Conservation (phyloP, 345 rosid species). For the Populus tremula region DNA sequence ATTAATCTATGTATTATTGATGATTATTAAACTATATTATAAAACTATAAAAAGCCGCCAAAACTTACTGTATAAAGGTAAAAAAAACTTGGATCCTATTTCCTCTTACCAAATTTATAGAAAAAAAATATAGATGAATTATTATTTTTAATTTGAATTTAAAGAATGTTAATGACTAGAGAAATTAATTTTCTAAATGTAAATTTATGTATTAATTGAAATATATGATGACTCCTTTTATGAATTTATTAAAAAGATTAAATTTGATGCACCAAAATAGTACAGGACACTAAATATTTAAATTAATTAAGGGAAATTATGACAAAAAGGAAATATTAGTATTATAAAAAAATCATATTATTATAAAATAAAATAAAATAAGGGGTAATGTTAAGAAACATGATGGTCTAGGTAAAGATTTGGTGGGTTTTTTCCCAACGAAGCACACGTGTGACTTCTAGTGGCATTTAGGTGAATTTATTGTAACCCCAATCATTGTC, state of each 20-base stretch:
- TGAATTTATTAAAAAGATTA: neutral
- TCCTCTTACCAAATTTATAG: neutral
- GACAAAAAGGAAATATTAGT: neutral
- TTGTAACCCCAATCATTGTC: constrained; percentile 29
- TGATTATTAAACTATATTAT: neutral
- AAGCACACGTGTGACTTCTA: constrained; percentile 15
- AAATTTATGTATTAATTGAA: neutral
- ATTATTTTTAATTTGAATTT: neutral
- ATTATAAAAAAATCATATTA: neutral
- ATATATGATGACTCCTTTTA: neutral
- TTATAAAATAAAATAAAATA: neutral
- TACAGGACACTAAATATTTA: neutral
- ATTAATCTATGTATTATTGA: constrained; percentile 9
- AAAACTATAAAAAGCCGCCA: neutral
- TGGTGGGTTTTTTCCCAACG: too few relatives aligned
- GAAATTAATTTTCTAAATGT: neutral
- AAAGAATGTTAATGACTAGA: neutral
- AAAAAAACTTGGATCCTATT: neutral
- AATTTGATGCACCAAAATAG: neutral
- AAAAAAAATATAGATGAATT: neutral
- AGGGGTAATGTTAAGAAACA: constrained; percentile 13
- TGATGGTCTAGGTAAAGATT: neutral
- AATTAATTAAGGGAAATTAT: neutral
- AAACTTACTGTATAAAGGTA: neutral
- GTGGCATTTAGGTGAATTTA: constrained; percentile 22